Evolutionary conservation across 805 yeast species (phyloP), one percentile per base, ranked within the genome.

Genomic region (Vanderwaltozyma yarrowii): DNA sequence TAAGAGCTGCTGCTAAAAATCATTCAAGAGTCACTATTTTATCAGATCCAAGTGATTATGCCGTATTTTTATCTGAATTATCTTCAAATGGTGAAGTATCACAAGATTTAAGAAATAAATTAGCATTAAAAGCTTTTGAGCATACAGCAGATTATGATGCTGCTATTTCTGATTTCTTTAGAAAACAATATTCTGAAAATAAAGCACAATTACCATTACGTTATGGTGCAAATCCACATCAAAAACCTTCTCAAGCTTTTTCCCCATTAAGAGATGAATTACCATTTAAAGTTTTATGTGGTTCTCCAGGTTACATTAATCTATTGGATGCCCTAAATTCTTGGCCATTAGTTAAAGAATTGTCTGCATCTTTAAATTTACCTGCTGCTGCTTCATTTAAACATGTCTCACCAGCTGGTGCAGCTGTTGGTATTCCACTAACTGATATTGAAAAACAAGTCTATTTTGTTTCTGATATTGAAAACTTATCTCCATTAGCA

Each of bases 331-430:
- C 96, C 19, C 73, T 92, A 55, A 92, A 92, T 70, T 85, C 97
- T 6, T 92, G 98, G 98, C 98, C 97, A 39, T 75, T 92, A 62
- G 98, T 92, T 41, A 87, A 87, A 69, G 98, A 92, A 70, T 77
- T 92, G 52, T 81, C 92, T 42, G 95, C 95, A 35, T 80, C 96
- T 38, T 74, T 92, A 59, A 84, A 84, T 64, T 74, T 92, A 54
- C 98, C 98, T 36, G 98, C 98, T 35, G 98, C 98, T 52, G 97
- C 98, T 43, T 85, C 95, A 26, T 92, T 92, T 71, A 92, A 92
- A 73, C 98, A 92, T 65, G 97, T 92, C 44, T 86, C 96, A 25
- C 98, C 98, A 47, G 98, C 98, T 21, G 98, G 98, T 66, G 94
- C 79, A 34, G 98, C 98, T 36, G 96, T 92, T 42, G 98, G 97